phyloP scores from a whole-genome alignment of 148 eudicot species.

The Vaccinium vitisidaea region DNA sequence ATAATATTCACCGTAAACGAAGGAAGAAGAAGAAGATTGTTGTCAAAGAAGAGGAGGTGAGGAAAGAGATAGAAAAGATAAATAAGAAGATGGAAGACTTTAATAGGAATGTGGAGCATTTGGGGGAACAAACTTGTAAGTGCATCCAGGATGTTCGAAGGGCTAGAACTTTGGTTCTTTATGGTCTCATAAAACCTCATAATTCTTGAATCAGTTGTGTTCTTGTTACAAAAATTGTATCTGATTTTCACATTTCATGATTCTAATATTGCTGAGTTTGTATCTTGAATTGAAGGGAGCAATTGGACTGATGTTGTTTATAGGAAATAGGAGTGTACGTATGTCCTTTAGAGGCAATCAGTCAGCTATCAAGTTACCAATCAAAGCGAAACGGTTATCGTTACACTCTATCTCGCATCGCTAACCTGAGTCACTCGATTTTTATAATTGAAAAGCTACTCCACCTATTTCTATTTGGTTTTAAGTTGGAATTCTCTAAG shows the following conservation, averaged over 20 bases:
- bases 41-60: constrained; percentile 63
- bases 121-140: constrained; percentile 74
- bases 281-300: too few species aligned
- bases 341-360: neutral
- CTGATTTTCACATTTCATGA: neutral
- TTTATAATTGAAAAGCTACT: too few species aligned
- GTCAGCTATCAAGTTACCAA: neutral
- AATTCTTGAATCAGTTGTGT: constrained; percentile 30
- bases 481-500: too few species aligned
- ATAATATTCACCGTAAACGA: constrained; percentile 11
- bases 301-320: too few species aligned
- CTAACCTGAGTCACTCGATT: too few species aligned
- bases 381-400: too few species aligned
- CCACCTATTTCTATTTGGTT: too few species aligned
- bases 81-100: constrained; percentile 67
- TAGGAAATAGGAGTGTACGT: neutral
- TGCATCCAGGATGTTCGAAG: constrained; percentile 60
- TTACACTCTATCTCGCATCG: too few species aligned
- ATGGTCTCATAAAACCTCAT: constrained; percentile 82
- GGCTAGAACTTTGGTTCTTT: constrained; percentile 88
- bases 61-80: constrained; percentile 20
- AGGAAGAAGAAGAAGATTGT: constrained; percentile 17
- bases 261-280: neutral
- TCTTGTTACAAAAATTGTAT: neutral
- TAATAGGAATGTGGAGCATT: constrained; percentile 79